These are phyloP conservation scores for Hypoxylon trugodes DNA, from an alignment of 495 filamentous ascomycete species.

Conservation along the genomic window DNA sequence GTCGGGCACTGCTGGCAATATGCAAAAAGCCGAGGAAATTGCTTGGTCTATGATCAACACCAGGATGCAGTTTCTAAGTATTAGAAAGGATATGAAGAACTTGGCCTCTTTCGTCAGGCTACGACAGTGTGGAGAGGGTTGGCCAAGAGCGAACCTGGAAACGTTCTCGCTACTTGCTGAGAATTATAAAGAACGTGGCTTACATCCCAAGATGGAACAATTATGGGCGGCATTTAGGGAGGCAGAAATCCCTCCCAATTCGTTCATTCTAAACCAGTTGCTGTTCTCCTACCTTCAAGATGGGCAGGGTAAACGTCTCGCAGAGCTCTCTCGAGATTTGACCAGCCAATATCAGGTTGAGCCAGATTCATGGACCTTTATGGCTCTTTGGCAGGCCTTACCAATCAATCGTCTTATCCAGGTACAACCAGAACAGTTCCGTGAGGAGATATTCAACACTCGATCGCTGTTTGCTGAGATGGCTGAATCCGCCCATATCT, in stretches of 20 bases:
- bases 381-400: slow-evolving; percentile 68
- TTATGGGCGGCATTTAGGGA: slow-evolving; percentile 65
- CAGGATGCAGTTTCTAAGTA: slow-evolving; percentile 66
- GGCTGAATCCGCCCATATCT: slow-evolving; percentile 54
- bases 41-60: slow-evolving; percentile 80
- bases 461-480: slow-evolving; percentile 70
- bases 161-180: slow-evolving; percentile 79
- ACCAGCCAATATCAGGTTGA: slow-evolving; percentile 50
- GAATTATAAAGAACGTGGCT: slow-evolving; percentile 70
- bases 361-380: slow-evolving; percentile 75
- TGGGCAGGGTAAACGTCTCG: slow-evolving; percentile 59
- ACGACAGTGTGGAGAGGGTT: slow-evolving; percentile 42
- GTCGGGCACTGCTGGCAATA: slow-evolving; percentile 58
- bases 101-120: slow-evolving; percentile 44
- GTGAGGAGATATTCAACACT: slow-evolving; percentile 58
- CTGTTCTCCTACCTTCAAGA: slow-evolving; percentile 67
- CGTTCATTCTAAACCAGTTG: slow-evolving; percentile 79
- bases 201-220: slow-evolving; percentile 62
- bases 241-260: slow-evolving; percentile 69
- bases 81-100: slow-evolving; percentile 47
- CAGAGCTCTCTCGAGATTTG: slow-evolving; percentile 62
- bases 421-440: slow-evolving; percentile 52
- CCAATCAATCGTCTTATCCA: slow-evolving; percentile 50
- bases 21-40: slow-evolving; percentile 70
- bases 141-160: slow-evolving; percentile 68